These are phyloP conservation scores for Fusarium gaditjirri DNA, from an alignment of 2,329 filamentous ascomycete species.

Conservation along the genomic window DNA sequence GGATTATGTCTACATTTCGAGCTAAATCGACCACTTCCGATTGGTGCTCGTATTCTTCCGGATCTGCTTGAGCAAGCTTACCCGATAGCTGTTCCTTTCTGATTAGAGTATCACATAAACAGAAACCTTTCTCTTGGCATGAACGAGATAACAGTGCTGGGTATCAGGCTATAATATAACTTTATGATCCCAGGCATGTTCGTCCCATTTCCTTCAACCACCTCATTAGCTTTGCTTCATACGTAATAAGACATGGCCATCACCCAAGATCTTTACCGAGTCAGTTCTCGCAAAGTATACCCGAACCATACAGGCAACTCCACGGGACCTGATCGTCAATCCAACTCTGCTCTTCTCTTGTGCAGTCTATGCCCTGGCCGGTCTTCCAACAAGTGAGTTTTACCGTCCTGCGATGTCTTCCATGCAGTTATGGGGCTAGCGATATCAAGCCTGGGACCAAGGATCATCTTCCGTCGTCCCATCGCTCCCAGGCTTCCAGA, in stretches of 20 bases:
- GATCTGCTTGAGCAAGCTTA: accelerated
- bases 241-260: accelerated
- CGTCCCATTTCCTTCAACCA: background rate
- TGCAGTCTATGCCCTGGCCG: background rate
- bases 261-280: background rate
- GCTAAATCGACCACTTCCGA: background rate
- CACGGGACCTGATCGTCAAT: background rate
- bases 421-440: accelerated
- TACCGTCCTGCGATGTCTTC: background rate
- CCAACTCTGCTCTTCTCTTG: background rate
- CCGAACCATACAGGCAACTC: background rate
- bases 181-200: background rate
- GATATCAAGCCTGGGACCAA: background rate
- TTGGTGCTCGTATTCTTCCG: background rate
- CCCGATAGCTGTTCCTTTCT: accelerated
- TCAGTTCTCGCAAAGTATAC: background rate
- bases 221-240: background rate
- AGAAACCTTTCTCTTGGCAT: background rate
- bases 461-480: background rate
- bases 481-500: background rate
- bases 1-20: background rate
- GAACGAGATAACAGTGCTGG: background rate
- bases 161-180: background rate
- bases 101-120: background rate
- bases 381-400: background rate